Base-by-base conservation (phyloP, 106 monocot species). In the Platanthera guangdongensis region DNA sequence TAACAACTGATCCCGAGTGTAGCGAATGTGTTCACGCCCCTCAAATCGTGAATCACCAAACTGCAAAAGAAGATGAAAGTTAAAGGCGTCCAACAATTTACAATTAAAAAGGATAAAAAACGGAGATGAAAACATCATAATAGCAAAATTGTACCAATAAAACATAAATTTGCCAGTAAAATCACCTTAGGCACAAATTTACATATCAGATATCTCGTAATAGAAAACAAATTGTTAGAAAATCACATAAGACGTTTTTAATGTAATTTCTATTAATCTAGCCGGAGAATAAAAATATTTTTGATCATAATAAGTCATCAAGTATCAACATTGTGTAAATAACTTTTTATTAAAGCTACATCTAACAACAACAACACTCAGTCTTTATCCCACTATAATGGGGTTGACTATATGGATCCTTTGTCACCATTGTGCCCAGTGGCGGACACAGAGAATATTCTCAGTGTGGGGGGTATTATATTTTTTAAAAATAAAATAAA, bases 1-100 rank as follows among this genome's bases (percentile, higher is more conserved):
- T 32, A 93, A 71, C 53, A 95, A 90, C 65, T 93, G 90, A 51
- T 90, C 88, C 68, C 87, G 83, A 18, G 88, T 89, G 74, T 89
- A 96, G 10, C 76, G 80, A 39, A 96, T 70, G 32, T 80, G 80
- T 45, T 90, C 90, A 55, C 51, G 80, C 50, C 78, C 84, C 51
- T 90, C 95, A 76, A 81, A 89, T 6, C 85, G 81, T 52, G 79
- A 81, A 54, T 90, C 90, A 74, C 90, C 93, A 74, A 73, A 73
- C 95, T 95, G 75, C 52, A 52, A 71, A 12, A 28, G 7, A 75
- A 57, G 46, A 72, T 30, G 15, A 3, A 70, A 57, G 45, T 11
- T 32, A 53, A 53, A 59, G 57, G 54, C 5, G 15, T 12, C 22
- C 11, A 75, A 32, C 13, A 54, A 47, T 51, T 65, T 65, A 65